Evolutionary conservation across 179 eudicot species (phyloP), one percentile per base, ranked within the genome.

Genomic region (Silene coronaria): DNA sequence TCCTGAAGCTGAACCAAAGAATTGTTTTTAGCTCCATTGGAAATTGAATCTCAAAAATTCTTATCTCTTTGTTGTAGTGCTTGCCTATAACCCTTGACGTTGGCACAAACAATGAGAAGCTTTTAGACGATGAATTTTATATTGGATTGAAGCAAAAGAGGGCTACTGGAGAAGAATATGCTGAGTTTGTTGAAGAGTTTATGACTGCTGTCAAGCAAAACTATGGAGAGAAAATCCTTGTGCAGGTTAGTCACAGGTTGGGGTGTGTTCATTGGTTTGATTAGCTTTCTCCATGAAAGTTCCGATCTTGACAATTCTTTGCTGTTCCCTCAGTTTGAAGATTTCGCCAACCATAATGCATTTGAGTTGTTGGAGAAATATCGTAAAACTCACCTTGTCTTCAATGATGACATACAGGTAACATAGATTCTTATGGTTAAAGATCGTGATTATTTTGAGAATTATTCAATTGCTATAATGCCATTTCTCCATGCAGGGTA

Each of bases 361-460:
- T 93, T 93, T 76, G 97, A 86, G 69, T 84, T 91, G 74, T 86
- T 93, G 71, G 87, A 80, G 55, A 91, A 87, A 76, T 90, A 93
- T 74, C 84, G 96, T 63, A 72, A 80, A 32, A 83, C 88, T 53
- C 98, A 93, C 80, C 98, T 93, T 64, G 98, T 90, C 69, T 93
- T 93, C 84, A 93, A 93, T 77, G 98, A 93, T 76, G 98, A 91
- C 82, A 93, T 93, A 73, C 96, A 93, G 97, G 98, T 91, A 71
- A 68, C 23, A 60, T 6, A 22, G 1, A 57, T 67, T 58, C 65
- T 74, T 60, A 45, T 72, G 28, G 10, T 38, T 17, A 75, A 65
- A 7, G 19, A 58, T 53, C 23, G 6, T 17, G 36, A 24, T 27
- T 51, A 34, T 71, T 71, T 51, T 71, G 36, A n/a, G 19, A 53